Conservation (phyloP, 768 basidiomycete species). For the Agaricus blazei region DNA sequence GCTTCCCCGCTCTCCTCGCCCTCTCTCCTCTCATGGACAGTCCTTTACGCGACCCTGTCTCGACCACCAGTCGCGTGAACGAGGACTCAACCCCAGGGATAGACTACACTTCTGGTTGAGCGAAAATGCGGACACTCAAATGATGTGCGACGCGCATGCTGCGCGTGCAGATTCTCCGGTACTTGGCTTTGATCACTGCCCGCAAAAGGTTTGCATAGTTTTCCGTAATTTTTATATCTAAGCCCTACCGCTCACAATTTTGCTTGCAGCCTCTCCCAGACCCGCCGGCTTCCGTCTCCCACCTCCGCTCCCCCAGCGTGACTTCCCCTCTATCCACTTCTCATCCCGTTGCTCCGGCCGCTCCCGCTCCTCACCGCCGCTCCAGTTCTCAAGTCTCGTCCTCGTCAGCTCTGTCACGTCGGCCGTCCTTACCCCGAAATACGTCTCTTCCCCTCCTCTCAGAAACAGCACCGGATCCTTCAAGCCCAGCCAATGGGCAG, state of each 20-base stretch:
- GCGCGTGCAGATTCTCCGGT: slow-evolving; percentile 7
- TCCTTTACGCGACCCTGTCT: background rate
- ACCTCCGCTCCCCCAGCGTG: background rate
- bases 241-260: background rate
- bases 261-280: slow-evolving; percentile 1
- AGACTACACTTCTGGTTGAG: slow-evolving; percentile 6
- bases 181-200: slow-evolving; percentile 2
- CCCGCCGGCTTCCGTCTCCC: background rate
- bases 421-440: slow-evolving; percentile 12
- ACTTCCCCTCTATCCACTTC: background rate
- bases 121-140: background rate
- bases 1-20: background rate
- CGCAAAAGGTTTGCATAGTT: too few relatives aligned
- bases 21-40: background rate
- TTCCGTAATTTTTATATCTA: too few relatives aligned
- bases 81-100: background rate
- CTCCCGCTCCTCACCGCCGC: background rate
- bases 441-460: slow-evolving; percentile 13
- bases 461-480: slow-evolving; percentile 9
- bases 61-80: slow-evolving; percentile 1
- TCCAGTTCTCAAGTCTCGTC: slow-evolving; percentile 1
- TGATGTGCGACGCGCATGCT: background rate
- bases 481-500: background rate
- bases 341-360: background rate
- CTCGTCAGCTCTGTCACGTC: slow-evolving; percentile 6